Evolutionary conservation across 805 yeast species (phyloP), one percentile per base, ranked within the genome.

Genomic region (Nakazawaea ishiwadae): DNA sequence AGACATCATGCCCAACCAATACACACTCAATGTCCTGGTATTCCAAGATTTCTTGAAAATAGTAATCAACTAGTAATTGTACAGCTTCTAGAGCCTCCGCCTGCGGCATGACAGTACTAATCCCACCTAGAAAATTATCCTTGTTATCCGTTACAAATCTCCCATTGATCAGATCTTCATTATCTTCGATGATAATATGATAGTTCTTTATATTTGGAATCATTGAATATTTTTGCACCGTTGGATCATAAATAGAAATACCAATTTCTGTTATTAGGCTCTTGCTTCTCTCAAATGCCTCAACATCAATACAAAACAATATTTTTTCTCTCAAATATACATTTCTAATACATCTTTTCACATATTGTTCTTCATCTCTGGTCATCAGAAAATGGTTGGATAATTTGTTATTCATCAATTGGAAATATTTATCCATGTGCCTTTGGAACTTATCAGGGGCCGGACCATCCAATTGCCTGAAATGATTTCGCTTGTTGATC

Each of bases 1-100:
- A 45, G 9, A 79, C 62, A 36, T 69, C 70, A 56, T 82, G 90
- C 0, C 87, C 89, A 19, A 81, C 80, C 31, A 79, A 62, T 0
- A 68, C 63, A 14, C 66, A 54, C 15, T 50, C 47, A 52, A 56
- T 51, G 0, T 55, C 52, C 11, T 31, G 42, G 37, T 46, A 39
- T 49, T 10, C 38, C 44, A 31, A 56, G 50, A 28, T 52, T 9
- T 61, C 53, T 5, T 47, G 42, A 48, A 74, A 64, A 49, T 75
- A 76, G 41, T 62, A 62, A 39, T 75, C 56, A 2, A 78, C 50
- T 19, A 77, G 47, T 3, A 56, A 42, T 37, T 76, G 76, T 1
- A 76, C 48, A 33, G 72, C 61, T 1, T 45, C 47, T 1, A 56
- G 60, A 4, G 73, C 63, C 19, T 70, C 65, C 2, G 46, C 41